phyloP scores from a whole-genome alignment of 768 basidiomycete genomes.

The Trametes sanguinea region DNA sequence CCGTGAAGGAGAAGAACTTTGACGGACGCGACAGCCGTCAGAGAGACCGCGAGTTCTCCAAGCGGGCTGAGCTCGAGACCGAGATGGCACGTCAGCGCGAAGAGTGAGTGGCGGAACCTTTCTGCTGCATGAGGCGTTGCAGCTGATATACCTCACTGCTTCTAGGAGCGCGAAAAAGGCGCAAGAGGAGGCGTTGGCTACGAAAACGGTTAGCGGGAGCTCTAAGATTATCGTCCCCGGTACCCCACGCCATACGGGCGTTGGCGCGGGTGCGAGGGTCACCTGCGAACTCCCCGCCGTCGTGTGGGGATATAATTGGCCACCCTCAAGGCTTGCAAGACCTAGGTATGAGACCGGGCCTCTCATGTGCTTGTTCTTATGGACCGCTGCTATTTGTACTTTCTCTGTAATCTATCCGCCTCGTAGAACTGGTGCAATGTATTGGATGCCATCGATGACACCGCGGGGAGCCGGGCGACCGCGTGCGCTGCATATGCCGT shows the following conservation, averaged over 20 bases:
- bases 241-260: slow-evolving; percentile 72
- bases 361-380: not conserved
- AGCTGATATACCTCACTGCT: slow-evolving; percentile 6
- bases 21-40: slow-evolving; percentile 81
- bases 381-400: slow-evolving; percentile 2
- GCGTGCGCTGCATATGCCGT: slow-evolving; percentile 1
- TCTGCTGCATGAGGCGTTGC: not conserved
- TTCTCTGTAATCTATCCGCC: slow-evolving; percentile 1
- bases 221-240: slow-evolving; percentile 78
- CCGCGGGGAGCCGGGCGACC: not conserved
- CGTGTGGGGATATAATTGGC: slow-evolving; percentile 54
- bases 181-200: slow-evolving; percentile 59
- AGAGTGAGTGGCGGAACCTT: slow-evolving; percentile 45
- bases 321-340: not conserved
- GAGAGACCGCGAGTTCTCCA: slow-evolving; percentile 88
- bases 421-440: not conserved
- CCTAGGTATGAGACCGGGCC: too few species aligned
- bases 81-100: slow-evolving; percentile 86
- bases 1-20: slow-evolving; percentile 97
- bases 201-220: slow-evolving; percentile 54
- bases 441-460: not conserved
- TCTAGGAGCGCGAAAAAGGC: slow-evolving; percentile 62
- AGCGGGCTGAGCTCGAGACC: slow-evolving; percentile 86
- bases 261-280: slow-evolving; percentile 63
- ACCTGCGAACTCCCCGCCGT: slow-evolving; percentile 77